Evolutionary conservation across 2,329 filamentous ascomycete species (phyloP).

Genomic region (Beauveria sp.): DNA sequence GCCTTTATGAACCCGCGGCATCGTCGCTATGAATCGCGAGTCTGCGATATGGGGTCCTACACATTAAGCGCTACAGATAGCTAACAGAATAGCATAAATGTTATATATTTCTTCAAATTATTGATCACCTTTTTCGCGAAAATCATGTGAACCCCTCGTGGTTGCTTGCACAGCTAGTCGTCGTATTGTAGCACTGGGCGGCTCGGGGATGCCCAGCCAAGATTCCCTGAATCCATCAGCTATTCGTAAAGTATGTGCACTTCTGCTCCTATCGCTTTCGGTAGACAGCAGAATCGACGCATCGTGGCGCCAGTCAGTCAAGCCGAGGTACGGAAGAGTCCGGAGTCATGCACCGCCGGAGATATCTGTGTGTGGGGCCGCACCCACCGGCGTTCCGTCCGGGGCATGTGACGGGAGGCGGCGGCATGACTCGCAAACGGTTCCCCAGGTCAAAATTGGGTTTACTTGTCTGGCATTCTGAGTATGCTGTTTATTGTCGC

Average conservation of each 20-base stretch:
- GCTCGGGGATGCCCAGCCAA: too few species aligned
- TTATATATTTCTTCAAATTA: slow-evolving; percentile 19
- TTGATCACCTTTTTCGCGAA: too few species aligned
- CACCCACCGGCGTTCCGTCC: neutral
- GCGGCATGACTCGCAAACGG: neutral
- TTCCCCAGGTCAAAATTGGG: too few species aligned
- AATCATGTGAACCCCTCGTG: neutral
- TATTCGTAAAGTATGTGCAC: too few species aligned
- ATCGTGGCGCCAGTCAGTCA: neutral
- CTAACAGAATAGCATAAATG: slow-evolving; percentile 30
- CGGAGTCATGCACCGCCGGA: neutral
- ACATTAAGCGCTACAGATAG: neutral
- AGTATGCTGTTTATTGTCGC: neutral
- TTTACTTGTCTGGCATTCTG: neutral
- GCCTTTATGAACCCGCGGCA: neutral
- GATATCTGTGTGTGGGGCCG: neutral
- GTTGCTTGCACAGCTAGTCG: too few species aligned
- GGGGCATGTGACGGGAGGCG: neutral
- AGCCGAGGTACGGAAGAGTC: neutral
- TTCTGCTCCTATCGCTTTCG: neutral
- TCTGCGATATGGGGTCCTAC: neutral
- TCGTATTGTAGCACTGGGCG: too few species aligned
- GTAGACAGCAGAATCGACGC: too few species aligned
- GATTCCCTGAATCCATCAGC: neutral
- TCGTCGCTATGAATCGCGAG: neutral